Evolutionary conservation across 2,329 filamentous ascomycete genomes (phyloP), one percentile per base, ranked within the genome.

Genomic region (Fusarium sp.): DNA sequence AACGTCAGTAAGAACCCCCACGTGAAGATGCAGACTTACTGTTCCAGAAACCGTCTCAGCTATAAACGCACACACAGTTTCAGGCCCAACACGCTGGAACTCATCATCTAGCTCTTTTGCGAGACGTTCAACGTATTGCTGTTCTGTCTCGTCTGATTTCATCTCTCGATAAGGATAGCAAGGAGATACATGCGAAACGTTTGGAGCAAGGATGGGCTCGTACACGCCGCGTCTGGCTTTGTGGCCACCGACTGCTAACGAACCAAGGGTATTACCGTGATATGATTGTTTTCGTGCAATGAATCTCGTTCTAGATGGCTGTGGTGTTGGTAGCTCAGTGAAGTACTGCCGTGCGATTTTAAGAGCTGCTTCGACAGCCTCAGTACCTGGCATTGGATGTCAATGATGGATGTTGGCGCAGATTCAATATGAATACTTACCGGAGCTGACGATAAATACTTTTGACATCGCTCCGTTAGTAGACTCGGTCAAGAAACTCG

Each of bases 151-250:
- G 0, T 33, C 67, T 0, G 40, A 6, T 4, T 51, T 66, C 61
- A 72, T 67, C n/a, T 67, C 68, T 5, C 68, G 65, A 51, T 76
- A 75, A 2, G 66, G 56, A 7, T 74, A 71, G 11, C 72, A 75
- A 9, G 71, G 71, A 4, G 70, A 75, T 3, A 77, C 74, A n/a
- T 74, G 68, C 2, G 71, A 75, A 3, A 76, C 71, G 17, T 71
- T 73, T 0, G 62, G 55, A 23, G 70, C 62, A 2, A 73, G 41
- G 7, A 77, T 68, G 1, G 70, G 67, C 11, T 75, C 67, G 45
- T 76, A 78, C 1, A 73, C 62, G 2, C 66, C 68, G 15, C 74
- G 71, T 7, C 75, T 61, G 1, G 68, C 65, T 6, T 65, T 59
- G 3, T 75, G 65, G 0, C 71, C 66, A 0, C 70, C 70, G 0